Evolutionary conservation across 176 grass and related monocot species (phyloP), one percentile per base, ranked within the genome.

Genomic region (Zea luxurians): DNA sequence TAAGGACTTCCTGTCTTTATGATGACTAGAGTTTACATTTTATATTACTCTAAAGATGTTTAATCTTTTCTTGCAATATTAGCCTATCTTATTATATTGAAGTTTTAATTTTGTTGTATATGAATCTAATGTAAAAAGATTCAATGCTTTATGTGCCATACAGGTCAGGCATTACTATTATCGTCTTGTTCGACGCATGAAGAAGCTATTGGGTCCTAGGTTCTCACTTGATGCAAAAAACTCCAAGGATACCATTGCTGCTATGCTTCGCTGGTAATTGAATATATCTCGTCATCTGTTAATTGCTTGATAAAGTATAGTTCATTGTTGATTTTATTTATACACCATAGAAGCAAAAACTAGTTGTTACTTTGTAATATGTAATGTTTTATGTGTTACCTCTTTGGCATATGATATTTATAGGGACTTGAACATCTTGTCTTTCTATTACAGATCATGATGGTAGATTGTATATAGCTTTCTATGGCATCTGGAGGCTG

Each of bases 81-180:
- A 74, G 62, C 10, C 52, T 63, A 37, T 7, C 37, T 69, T 79
- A 80, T 55, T 64, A 13, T 72, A 40, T 70, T 34, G 48, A 61
- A 75, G 15, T 37, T 68, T 2, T 4, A n/a, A 20, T 64, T 84
- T 12, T 18, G 50, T 20, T 70, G 13, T 64, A 71, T 78, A 78
- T 64, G 47, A 78, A 71, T 16, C 1, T 41, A 66, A 49, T 4
- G 4, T 17, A 57, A 68, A 72, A 74, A 72, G 41, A 45, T 73
- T 70, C 71, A 84, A 61, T 78, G 8, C 21, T 87, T 77, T 27
- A 48, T 16, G 70, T 82, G 47, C 44, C 79, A 73, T 91, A 74
- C 85, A 99, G 96, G 96, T 99, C 45, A 91, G 96, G 21, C 96
- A 99, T 93, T 99, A 99, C 88, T 99, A 93, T 73, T 99, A 99